A percentile compares a stretch with the other conserved stretches of the same genome.
Evolutionary conservation across 202 grass and related monocot species (phyloP).

Genomic region (Setaria viridis): DNA sequence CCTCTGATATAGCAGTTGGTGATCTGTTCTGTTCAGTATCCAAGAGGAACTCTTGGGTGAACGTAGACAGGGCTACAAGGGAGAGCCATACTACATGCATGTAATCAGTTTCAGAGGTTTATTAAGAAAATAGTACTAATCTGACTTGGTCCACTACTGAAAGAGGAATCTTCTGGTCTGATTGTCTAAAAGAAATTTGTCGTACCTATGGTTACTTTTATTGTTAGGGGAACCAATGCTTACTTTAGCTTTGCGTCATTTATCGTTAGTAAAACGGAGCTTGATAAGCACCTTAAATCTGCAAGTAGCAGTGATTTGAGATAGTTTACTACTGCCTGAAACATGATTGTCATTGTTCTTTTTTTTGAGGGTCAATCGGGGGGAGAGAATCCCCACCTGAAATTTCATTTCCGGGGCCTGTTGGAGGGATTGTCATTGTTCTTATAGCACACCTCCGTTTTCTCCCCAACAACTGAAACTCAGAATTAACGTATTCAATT

Average conservation of each 20-base stretch:
- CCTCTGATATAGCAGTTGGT: slow-evolving; percentile 23
- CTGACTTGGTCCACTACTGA: neutral
- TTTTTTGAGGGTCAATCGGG: no score
- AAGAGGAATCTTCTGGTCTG: neutral
- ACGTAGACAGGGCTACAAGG: neutral
- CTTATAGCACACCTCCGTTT: neutral
- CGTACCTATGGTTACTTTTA: neutral
- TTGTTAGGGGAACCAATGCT: neutral
- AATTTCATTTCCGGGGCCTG: no score
- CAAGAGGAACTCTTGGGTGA: neutral
- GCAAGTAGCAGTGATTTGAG: slow-evolving; percentile 9
- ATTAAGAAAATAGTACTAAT: neutral
- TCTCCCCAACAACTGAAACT: neutral
- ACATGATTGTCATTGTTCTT: slow-evolving; percentile 15
- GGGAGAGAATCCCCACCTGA: no score
- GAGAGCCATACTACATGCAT: neutral
- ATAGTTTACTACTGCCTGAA: slow-evolving; percentile 17
- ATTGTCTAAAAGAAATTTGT: neutral
- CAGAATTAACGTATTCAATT: neutral
- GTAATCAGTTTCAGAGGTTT: slow-evolving; percentile 14
- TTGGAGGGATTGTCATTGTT: neutral
- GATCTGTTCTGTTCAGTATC: slow-evolving; percentile 1
- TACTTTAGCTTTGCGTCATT: neutral
- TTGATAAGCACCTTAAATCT: slow-evolving; percentile 1
- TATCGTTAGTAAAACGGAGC: slow-evolving; percentile 6